Conservation (phyloP, 805 yeast genomes). For the Pichia heedii region DNA sequence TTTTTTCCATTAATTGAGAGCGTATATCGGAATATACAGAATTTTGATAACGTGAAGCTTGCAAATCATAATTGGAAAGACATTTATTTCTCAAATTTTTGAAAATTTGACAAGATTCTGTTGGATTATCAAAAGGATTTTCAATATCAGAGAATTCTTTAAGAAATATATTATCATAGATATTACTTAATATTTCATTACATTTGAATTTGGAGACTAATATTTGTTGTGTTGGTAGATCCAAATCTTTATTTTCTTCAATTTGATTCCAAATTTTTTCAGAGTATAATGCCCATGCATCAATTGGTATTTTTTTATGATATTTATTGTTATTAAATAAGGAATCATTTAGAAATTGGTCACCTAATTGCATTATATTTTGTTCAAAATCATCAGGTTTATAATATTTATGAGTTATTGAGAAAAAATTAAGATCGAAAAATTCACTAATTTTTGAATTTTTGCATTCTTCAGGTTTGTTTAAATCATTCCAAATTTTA, state of each 20-base stretch:
- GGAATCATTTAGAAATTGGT: conserved; percentile 36
- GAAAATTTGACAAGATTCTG: conserved; percentile 35
- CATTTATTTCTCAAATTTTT: conserved; percentile 36
- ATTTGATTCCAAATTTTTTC: conserved; percentile 91
- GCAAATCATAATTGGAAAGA: conserved; percentile 48
- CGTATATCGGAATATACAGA: conserved; percentile 62
- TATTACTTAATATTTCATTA: conserved; percentile 66
- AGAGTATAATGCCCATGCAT: conserved; percentile 93
- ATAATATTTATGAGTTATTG: conserved; percentile 77
- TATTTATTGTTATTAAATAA: conserved; percentile 57
- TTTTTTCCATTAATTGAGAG: conserved; percentile 34
- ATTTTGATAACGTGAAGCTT: conserved; percentile 68
- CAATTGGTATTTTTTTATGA: conserved; percentile 83
- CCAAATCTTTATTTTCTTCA: conserved; percentile 85
- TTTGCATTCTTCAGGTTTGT: conserved; percentile 60
- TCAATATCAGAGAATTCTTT: conserved; percentile 19
- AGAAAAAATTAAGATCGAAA: conserved; percentile 75
- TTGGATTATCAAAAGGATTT: conserved; percentile 12
- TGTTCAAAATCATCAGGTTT: conserved; percentile 61
- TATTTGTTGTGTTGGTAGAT: conserved; percentile 93
- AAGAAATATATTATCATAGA: conserved; percentile 29
- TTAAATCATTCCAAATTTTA: conserved; percentile 69
- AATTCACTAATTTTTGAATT: conserved; percentile 57
- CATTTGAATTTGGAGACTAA: conserved; percentile 91
- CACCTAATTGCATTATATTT: conserved; percentile 58